Conservation (phyloP, 345 rosid genomes). For the Ceriops decandra region DNA sequence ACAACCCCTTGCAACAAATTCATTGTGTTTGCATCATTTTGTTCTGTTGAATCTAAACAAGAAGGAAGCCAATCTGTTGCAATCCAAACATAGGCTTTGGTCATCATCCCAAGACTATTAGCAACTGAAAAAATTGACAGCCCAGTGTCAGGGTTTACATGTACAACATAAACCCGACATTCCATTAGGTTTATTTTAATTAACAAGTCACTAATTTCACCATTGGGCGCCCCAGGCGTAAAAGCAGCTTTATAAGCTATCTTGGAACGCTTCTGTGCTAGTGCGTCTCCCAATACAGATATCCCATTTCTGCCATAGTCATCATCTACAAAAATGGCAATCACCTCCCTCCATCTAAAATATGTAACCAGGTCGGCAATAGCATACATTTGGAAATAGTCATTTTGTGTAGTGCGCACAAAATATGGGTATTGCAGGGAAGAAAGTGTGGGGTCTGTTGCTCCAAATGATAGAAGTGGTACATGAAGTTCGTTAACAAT, state of each 20-base stretch:
- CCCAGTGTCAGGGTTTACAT: constrained; percentile 87
- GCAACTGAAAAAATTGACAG: constrained; percentile 61
- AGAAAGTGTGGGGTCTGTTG: constrained; percentile 64
- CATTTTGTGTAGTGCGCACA: constrained; percentile 56
- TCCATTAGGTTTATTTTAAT: constrained; percentile 61
- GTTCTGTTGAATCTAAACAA: constrained; percentile 55
- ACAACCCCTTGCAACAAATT: constrained; percentile 83
- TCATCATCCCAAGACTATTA: constrained; percentile 65
- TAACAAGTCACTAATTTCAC: constrained; percentile 48
- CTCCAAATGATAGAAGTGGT: constrained; percentile 68
- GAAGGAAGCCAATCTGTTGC: constrained; percentile 95
- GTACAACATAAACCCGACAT: constrained; percentile 84
- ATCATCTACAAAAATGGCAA: constrained; percentile 83
- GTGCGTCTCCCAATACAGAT: constrained; percentile 68
- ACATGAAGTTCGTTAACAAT: constrained; percentile 60
- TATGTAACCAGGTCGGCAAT: constrained; percentile 63
- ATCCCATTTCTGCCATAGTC: constrained; percentile 87
- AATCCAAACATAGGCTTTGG: constrained; percentile 81
- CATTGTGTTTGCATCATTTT: constrained; percentile 37
- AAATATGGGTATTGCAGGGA: constrained; percentile 64
- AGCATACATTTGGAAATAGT: constrained; percentile 80
- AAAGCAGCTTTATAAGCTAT: constrained; percentile 76
- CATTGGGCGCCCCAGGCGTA: constrained; percentile 46
- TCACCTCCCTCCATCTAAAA: constrained; percentile 72
- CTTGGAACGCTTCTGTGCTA: constrained; percentile 63